Conservation (phyloP, 1,284 basidiomycete species). For the Cryptococcus sp. region DNA sequence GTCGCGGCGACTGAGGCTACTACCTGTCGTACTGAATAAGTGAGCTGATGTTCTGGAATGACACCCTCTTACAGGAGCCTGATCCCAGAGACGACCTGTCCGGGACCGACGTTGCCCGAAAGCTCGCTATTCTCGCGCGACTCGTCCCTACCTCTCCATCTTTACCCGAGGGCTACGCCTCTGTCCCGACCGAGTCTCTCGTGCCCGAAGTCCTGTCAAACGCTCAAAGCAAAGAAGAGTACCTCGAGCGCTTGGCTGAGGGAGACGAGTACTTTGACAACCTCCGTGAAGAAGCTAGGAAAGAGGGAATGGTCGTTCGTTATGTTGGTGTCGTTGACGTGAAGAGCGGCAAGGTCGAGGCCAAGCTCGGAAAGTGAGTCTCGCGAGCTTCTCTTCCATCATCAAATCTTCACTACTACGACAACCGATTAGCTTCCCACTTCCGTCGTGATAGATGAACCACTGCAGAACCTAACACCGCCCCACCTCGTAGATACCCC, state of each 20-base stretch:
- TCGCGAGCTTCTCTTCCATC: neutral
- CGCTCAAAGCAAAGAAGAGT: slow-evolving; percentile 73
- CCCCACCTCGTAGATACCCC: slow-evolving; percentile 66
- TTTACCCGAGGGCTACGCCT: slow-evolving; percentile 70
- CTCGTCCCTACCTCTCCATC: slow-evolving; percentile 58
- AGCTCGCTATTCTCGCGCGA: slow-evolving; percentile 91
- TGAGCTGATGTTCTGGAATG: too few species aligned
- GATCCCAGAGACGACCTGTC: slow-evolving; percentile 96
- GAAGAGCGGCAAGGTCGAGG: slow-evolving; percentile 70
- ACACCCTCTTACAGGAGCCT: slow-evolving; percentile 72
- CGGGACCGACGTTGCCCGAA: slow-evolving; percentile 94
- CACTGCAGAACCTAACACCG: neutral
- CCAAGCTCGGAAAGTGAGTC: slow-evolving; percentile 77
- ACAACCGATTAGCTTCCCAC: neutral
- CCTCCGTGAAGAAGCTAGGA: slow-evolving; percentile 73
- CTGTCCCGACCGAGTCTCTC: slow-evolving; percentile 80
- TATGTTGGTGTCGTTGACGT: slow-evolving; percentile 96
- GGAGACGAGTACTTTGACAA: slow-evolving; percentile 80
- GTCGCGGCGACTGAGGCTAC: slow-evolving; percentile 28
- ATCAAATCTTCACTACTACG: neutral
- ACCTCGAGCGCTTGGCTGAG: slow-evolving; percentile 75
- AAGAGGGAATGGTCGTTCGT: slow-evolving; percentile 78
- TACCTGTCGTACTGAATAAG: neutral
- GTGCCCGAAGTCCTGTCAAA: slow-evolving; percentile 74
- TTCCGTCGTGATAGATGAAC: neutral